Evolutionary conservation across 176 grass and related monocot species (phyloP).

Genomic region (Aegilops bicornis): DNA sequence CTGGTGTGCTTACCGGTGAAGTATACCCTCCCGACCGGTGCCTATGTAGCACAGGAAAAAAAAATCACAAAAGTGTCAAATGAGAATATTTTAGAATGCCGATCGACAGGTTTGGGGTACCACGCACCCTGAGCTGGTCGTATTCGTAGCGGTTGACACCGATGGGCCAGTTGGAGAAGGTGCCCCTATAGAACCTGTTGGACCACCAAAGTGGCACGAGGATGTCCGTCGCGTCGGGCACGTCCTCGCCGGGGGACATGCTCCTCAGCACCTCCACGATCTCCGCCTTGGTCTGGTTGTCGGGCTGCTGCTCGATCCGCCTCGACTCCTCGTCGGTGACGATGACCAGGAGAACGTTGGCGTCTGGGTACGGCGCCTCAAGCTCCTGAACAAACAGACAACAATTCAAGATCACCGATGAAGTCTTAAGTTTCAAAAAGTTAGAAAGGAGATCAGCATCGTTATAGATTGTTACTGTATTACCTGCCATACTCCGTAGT

Average conservation of each 20-base stretch:
- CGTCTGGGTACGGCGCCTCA: constrained; percentile 50
- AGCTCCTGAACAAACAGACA: constrained; percentile 32
- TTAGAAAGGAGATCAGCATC: neutral
- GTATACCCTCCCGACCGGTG: constrained; percentile 65
- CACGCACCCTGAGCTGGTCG: constrained; percentile 67
- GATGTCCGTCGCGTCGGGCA: constrained; percentile 58
- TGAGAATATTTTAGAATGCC: neutral
- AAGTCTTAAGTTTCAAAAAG: neutral
- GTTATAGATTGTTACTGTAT: neutral
- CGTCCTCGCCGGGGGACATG: constrained; percentile 48
- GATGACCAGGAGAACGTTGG: constrained; percentile 67
- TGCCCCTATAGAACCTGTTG: constrained; percentile 57
- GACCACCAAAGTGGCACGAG: constrained; percentile 65
- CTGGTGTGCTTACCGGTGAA: constrained; percentile 82
- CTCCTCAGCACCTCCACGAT: constrained; percentile 48
- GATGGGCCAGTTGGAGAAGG: constrained; percentile 69
- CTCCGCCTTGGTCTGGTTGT: constrained; percentile 59
- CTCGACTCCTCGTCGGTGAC: constrained; percentile 73
- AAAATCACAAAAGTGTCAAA: neutral
- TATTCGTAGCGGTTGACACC: constrained; percentile 62
- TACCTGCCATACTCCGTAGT: constrained; percentile 69
- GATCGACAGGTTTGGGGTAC: neutral
- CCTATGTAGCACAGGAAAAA: neutral
- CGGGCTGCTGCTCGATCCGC: constrained; percentile 65
- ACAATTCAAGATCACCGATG: neutral